Base-by-base conservation (phyloP, 1,284 basidiomycete species). In the Microbotryum scabiosae region DNA sequence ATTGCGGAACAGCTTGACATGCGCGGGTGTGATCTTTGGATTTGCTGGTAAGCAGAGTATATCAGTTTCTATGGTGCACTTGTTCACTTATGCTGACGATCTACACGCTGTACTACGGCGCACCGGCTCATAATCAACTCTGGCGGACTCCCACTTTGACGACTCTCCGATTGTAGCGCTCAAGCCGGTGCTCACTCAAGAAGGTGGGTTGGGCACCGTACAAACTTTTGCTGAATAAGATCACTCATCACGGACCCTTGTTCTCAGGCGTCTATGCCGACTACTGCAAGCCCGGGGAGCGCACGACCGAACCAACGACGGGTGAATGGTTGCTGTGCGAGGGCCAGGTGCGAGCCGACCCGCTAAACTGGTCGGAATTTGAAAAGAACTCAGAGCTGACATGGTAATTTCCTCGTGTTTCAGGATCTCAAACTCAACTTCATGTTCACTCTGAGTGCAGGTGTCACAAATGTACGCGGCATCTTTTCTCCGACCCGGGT, bases 391-490 rank as follows among this genome's bases (percentile, higher is more conserved):
- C 20, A 46, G 20, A 16, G 28, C 50, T 59, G 36, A 41, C 12
- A 32, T 18, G 16, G 44, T 32, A 18, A 47, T 26, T 28, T 30
- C 21, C 21, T 30, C n/a, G 23, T 36, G 28, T n/a, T 50, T 41
- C 43, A 64, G 59, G 62, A 60, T 48, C 57, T 59, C 16, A 49
- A 66, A 25, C 67, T 76, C 41, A 77, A 76, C 58, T 60, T 71
- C 10, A 67, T 75, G 57, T 77, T 77, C 65, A 72, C 72, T 26
- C 59, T 76, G n/a, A 70, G 73, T 2, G 73, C 73, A 9, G 73
- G 72, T 26, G 69, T 72, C 4, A 75, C 72, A 30, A 76, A 76
- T 66, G 75, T 75, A 55, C 18, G 20, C 26, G 36, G n/a, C 25
- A 55, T 45, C 16, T 12, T 21, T 10, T 28, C 9, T 32, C 32